A percentile compares a stretch with the other conserved stretches of the same genome.
These are phyloP conservation scores for Stachybotrys echinatus DNA, from an alignment of 2,329 filamentous ascomycete genomes.

Conservation along the genomic window DNA sequence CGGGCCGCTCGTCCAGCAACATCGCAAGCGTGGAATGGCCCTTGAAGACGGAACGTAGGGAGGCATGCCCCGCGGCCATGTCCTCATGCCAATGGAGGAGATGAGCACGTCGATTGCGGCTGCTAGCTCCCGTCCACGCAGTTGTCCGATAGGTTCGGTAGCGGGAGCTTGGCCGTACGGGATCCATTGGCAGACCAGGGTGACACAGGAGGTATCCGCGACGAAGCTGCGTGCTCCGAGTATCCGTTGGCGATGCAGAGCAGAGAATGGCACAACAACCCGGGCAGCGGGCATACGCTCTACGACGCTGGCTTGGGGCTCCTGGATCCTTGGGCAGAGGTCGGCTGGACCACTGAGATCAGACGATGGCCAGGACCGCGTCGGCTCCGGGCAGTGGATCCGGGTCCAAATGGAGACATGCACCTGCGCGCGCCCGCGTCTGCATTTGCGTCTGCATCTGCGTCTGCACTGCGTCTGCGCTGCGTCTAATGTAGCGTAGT, in stretches of 20 bases:
- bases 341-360: not conserved
- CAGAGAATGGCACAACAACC: not conserved
- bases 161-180: not conserved
- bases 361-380: not conserved
- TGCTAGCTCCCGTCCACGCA: not conserved
- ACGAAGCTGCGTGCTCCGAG: too few species aligned
- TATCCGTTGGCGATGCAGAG: too few species aligned
- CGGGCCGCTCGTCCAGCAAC: not conserved
- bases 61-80: not conserved
- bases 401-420: not conserved
- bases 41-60: not conserved
- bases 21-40: not conserved
- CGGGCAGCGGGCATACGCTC: not conserved
- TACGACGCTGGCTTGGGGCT: not conserved
- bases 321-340: not conserved
- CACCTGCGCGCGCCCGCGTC: not conserved
- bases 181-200: not conserved
- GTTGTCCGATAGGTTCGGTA: not conserved
- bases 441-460: not conserved
- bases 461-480: not conserved
- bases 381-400: not conserved
- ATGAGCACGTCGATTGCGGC: not conserved
- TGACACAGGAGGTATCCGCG: not conserved
- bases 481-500: too few species aligned
- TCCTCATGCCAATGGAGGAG: not conserved